phyloP scores from a whole-genome alignment of 192 early-diverging fungal species.

The Podila epicladia region DNA sequence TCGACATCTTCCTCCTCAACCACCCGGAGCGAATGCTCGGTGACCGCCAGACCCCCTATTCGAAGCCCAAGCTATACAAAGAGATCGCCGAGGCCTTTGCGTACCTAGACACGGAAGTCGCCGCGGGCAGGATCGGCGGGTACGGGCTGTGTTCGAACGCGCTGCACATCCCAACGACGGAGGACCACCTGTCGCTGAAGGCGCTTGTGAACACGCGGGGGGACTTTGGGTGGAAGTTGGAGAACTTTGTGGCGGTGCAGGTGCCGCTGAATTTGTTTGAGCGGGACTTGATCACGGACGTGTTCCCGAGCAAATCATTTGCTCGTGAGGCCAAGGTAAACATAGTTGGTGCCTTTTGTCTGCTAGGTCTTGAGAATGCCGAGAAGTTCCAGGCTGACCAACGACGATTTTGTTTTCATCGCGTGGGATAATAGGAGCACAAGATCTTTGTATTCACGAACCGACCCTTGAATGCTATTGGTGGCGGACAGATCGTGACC shows the following conservation, averaged over 20 bases:
- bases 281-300: slow-evolving; percentile 58
- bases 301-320: slow-evolving; percentile 35
- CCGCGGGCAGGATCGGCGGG: slow-evolving; percentile 62
- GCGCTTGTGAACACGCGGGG: slow-evolving; percentile 49
- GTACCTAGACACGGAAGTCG: slow-evolving; percentile 73
- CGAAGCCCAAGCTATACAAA: slow-evolving; percentile 60
- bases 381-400: background rate
- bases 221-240: slow-evolving; percentile 44
- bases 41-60: slow-evolving; percentile 31
- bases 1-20: slow-evolving; percentile 84
- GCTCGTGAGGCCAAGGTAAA: slow-evolving; percentile 55
- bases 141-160: slow-evolving; percentile 80
- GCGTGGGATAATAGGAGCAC: slow-evolving; percentile 47
- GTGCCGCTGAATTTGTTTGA: slow-evolving; percentile 84
- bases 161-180: slow-evolving; percentile 61
- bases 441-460: slow-evolving; percentile 74
- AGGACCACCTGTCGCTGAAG: slow-evolving; percentile 69
- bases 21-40: slow-evolving; percentile 77
- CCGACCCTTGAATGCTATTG: slow-evolving; percentile 75
- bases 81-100: slow-evolving; percentile 63
- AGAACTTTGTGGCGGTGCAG: slow-evolving; percentile 71
- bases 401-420: background rate
- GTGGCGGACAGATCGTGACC: slow-evolving; percentile 60
- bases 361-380: too few species aligned
- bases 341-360: too few species aligned